phyloP scores from a whole-genome alignment of 2,329 filamentous ascomycete species.

The Aspergillus latus region DNA sequence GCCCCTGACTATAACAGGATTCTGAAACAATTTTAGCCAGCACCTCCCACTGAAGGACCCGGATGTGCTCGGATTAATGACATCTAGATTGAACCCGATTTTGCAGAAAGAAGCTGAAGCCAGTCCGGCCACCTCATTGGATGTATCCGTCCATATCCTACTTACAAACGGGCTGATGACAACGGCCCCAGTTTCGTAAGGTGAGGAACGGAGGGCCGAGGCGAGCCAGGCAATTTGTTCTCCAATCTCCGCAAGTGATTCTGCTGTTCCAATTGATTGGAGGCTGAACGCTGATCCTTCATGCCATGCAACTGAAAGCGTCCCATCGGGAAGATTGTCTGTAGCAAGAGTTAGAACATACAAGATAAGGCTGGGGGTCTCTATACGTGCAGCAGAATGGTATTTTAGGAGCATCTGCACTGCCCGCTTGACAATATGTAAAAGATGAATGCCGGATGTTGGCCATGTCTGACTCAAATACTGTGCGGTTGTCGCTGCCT shows the following conservation, averaged over 20 bases:
- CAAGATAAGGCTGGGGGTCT: not conserved
- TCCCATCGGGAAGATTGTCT: not conserved
- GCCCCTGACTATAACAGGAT: conserved; percentile 30
- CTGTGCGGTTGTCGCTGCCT: conserved; percentile 25
- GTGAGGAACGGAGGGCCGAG: conserved; percentile 31
- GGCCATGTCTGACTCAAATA: conserved; percentile 28
- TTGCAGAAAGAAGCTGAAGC: too few relatives aligned
- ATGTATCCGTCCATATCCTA: too few relatives aligned
- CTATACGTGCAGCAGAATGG: too few relatives aligned
- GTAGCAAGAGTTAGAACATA: too few relatives aligned
- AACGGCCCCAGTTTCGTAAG: conserved; percentile 13
- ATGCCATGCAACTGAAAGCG: not conserved
- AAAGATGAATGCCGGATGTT: conserved; percentile 8
- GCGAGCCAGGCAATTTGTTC: conserved; percentile 40
- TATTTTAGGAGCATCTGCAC: too few relatives aligned
- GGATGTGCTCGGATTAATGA: not conserved
- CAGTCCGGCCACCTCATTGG: too few relatives aligned
- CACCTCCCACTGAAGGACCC: conserved; percentile 24
- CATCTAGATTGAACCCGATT: not conserved
- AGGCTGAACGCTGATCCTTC: not conserved
- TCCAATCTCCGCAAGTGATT: conserved; percentile 33
- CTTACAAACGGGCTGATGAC: not conserved
- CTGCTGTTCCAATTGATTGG: not conserved
- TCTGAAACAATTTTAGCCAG: conserved; percentile 33
- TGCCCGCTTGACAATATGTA: not conserved